A percentile compares a stretch with the other conserved stretches of the same genome.
Conservation (phyloP, 1,139 yeast species). For the Sugiyamaella japonica region DNA sequence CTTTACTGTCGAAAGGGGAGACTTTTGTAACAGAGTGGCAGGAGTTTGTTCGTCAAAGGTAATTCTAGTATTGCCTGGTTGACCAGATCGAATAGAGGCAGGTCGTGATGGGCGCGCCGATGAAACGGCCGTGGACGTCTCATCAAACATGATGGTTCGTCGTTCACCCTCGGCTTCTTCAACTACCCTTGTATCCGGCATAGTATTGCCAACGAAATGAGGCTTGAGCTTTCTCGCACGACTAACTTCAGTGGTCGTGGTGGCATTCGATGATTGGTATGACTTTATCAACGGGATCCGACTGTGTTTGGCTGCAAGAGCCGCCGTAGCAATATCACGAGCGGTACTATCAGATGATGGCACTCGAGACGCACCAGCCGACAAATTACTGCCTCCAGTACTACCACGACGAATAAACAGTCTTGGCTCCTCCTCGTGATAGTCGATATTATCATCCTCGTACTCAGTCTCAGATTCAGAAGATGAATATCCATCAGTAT, state of each 20-base stretch:
- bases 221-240: constrained; percentile 45
- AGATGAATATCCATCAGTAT: constrained; percentile 31
- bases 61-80: constrained; percentile 5
- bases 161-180: constrained; percentile 67
- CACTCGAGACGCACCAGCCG: neutral
- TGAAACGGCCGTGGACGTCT: constrained; percentile 14
- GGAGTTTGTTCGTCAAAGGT: constrained; percentile 20
- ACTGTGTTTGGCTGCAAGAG: constrained; percentile 3
- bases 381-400: constrained; percentile 4
- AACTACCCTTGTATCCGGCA: constrained; percentile 69
- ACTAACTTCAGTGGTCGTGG: constrained; percentile 21
- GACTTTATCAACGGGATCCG: constrained; percentile 25
- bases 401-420: constrained; percentile 21
- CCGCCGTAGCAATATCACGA: constrained; percentile 5
- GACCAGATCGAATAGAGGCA: constrained; percentile 14
- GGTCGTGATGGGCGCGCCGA: constrained; percentile 15
- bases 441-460: constrained; percentile 29
- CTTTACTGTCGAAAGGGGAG: constrained; percentile 25
- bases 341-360: neutral
- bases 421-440: constrained; percentile 26
- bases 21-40: constrained; percentile 17
- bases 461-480: constrained; percentile 25
- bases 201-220: constrained; percentile 73
- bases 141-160: constrained; percentile 56
- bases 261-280: constrained; percentile 19